A percentile compares a stretch with the other conserved stretches of the same genome.
These are phyloP conservation scores for Xylaria bambusicola DNA, from an alignment of 495 filamentous ascomycete species.

Conservation along the genomic window DNA sequence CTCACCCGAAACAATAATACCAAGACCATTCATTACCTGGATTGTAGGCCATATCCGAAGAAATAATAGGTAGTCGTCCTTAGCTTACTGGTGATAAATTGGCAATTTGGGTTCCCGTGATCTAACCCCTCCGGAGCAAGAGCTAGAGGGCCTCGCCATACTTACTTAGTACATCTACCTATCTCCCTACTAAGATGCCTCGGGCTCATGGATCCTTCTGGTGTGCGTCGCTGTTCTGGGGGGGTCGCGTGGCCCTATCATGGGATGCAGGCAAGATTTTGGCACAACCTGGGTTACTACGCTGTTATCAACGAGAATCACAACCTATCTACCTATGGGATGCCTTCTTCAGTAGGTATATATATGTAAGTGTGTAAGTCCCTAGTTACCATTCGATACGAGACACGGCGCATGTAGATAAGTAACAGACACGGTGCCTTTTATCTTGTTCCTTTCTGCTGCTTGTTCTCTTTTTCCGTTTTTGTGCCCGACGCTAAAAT, in stretches of 20 bases:
- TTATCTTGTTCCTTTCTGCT: background rate
- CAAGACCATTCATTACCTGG: too few relatives aligned
- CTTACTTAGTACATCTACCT: too few relatives aligned
- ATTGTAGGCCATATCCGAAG: too few relatives aligned
- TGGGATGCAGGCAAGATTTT: background rate
- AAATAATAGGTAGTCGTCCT: background rate
- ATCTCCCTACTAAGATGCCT: too few relatives aligned
- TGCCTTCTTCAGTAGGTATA: too few relatives aligned
- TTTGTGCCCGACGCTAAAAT: too few relatives aligned
- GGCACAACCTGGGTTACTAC: conserved; percentile 3
- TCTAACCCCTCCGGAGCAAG: conserved; percentile 8
- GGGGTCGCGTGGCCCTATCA: conserved; percentile 17
- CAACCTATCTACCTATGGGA: too few relatives aligned
- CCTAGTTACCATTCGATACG: too few relatives aligned
- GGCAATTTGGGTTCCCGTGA: background rate
- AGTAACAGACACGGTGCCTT: background rate
- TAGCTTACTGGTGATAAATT: conserved; percentile 15
- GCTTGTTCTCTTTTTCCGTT: background rate
- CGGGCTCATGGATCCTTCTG: conserved; percentile 2
- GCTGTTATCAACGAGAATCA: conserved; percentile 6
- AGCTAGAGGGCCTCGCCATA: background rate
- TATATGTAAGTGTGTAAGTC: too few relatives aligned
- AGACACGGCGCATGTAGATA: background rate
- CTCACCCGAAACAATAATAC: background rate
- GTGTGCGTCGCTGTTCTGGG: background rate